Evolutionary conservation across 148 eudicot genomes (phyloP).

Genomic region (Amaranthus cruentus): DNA sequence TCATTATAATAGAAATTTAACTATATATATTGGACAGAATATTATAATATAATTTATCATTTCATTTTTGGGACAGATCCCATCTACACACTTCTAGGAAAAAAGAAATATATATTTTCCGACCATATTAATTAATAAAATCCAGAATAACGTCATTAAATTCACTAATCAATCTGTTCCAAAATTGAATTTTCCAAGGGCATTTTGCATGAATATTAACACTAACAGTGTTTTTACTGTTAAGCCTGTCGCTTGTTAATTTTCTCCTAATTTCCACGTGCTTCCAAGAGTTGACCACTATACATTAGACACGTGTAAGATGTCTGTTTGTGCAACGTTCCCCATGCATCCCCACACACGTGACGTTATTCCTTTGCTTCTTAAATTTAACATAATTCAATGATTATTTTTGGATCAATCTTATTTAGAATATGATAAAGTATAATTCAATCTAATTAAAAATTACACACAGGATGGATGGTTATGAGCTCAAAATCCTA

Average conservation of each 20-base stretch:
- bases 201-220: neutral
- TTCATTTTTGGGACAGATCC: neutral
- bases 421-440: no score
- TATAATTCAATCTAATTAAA: no score
- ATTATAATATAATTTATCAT: no score
- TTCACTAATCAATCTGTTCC: neutral
- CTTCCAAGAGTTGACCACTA: constrained; percentile 3
- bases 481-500: no score
- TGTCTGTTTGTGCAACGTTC: neutral
- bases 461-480: no score
- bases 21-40: no score
- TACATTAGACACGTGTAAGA: constrained; percentile 1
- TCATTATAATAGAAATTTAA: no score
- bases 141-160: neutral
- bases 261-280: neutral
- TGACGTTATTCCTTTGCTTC: constrained; percentile 22
- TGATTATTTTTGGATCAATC: neutral
- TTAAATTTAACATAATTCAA: neutral
- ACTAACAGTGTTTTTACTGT: neutral
- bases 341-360: constrained; percentile 15
- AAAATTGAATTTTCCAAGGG: constrained; percentile 1
- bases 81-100: neutral
- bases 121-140: neutral
- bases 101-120: neutral
- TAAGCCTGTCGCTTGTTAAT: neutral